A percentile compares a stretch with the other conserved stretches of the same genome.
phyloP scores from a whole-genome alignment of 73 alveolate species.

The Paramecium pentaurelia region DNA sequence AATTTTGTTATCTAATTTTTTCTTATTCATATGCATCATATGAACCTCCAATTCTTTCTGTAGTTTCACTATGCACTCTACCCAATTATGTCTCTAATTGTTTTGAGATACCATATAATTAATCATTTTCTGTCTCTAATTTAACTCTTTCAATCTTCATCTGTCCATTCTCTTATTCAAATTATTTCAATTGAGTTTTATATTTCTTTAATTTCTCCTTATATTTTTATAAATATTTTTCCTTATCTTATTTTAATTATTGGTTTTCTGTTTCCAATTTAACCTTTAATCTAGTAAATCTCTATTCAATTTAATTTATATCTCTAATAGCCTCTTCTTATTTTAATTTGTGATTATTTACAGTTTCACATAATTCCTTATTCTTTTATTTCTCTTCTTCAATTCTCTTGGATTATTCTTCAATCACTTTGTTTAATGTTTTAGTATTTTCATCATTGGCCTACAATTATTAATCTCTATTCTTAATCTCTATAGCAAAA shows the following conservation, averaged over 20 bases:
- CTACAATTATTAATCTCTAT: neutral
- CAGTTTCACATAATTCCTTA: neutral
- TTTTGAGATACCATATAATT: neutral
- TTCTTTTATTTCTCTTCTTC: conserved; percentile 9
- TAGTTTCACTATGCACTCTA: neutral
- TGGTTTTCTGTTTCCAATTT: conserved; percentile 25
- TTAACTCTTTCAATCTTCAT: neutral
- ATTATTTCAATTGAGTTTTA: neutral
- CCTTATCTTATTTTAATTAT: neutral
- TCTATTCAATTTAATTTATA: neutral
- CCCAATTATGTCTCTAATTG: conserved; percentile 18
- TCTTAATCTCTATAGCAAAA: neutral
- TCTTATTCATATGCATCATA: neutral
- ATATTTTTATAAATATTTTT: neutral
- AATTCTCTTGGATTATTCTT: neutral
- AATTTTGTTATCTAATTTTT: neutral
- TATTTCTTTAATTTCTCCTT: conserved; percentile 26
- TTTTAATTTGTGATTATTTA: neutral
- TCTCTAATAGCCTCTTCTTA: neutral
- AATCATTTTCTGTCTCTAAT: conserved; percentile 9
- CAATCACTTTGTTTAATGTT: conserved; percentile 25
- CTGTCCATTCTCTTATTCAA: neutral
- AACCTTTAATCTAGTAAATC: neutral
- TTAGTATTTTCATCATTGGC: neutral
- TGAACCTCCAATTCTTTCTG: neutral